A percentile compares a stretch with the other conserved stretches of the same genome.
These are phyloP conservation scores for Phylloporus rhodoxanthus DNA, from an alignment of 768 basidiomycete species.

Conservation along the genomic window DNA sequence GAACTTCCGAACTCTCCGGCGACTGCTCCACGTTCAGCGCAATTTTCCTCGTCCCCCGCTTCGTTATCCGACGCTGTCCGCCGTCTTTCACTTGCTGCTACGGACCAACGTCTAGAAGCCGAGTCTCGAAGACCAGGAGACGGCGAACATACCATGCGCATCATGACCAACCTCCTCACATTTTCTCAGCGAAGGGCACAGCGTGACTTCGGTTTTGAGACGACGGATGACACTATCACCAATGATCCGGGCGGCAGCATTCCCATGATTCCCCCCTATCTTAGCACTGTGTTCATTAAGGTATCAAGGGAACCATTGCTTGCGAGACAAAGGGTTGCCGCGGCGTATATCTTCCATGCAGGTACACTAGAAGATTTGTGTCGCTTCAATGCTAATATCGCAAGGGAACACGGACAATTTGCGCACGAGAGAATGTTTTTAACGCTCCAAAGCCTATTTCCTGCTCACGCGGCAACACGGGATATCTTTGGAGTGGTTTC, in stretches of 20 bases:
- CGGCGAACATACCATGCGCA: conserved; percentile 56
- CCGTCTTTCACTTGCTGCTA: conserved; percentile 56
- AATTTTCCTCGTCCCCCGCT: conserved; percentile 55
- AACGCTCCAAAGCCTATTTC: conserved; percentile 48
- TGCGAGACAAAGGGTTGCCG: conserved; percentile 51
- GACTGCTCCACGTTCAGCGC: conserved; percentile 20
- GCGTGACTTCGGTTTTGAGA: conserved; percentile 37
- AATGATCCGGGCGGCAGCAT: conserved; percentile 16
- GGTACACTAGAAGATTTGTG: conserved; percentile 45
- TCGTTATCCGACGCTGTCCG: conserved; percentile 70
- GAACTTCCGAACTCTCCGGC: conserved; percentile 47
- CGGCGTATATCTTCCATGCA: conserved; percentile 52
- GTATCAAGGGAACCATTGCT: conserved; percentile 44
- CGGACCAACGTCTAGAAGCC: conserved; percentile 42
- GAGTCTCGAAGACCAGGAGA: conserved; percentile 43
- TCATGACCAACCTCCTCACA: conserved; percentile 73
- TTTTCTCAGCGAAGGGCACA: conserved; percentile 43
- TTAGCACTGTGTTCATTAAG: conserved; percentile 57
- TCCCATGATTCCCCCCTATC: conserved; percentile 32
- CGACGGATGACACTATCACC: conserved; percentile 28
- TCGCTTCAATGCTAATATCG: conserved; percentile 52
- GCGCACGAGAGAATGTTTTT: conserved; percentile 69
- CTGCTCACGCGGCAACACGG: conserved; percentile 20
- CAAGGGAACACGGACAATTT: conserved; percentile 52
- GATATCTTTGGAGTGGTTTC: conserved; percentile 19